Conservation (phyloP, 2,329 filamentous ascomycete genomes). For the Akanthomyces lecanii region DNA sequence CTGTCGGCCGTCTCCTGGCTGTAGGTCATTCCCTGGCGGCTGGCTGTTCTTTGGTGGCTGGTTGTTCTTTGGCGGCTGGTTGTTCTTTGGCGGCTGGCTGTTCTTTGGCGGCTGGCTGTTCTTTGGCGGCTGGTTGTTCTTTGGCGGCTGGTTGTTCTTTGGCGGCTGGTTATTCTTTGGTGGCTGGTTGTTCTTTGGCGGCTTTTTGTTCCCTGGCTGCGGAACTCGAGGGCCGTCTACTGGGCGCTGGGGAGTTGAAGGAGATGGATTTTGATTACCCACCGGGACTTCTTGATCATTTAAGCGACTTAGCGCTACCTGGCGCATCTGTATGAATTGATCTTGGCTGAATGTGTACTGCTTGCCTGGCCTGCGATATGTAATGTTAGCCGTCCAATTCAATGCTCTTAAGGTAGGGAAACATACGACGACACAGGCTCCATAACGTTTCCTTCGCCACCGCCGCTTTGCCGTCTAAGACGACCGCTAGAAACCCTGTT, state of each 20-base stretch:
- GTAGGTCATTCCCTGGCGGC: not conserved
- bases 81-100: not conserved
- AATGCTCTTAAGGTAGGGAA: not conserved
- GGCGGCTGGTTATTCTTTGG: not conserved
- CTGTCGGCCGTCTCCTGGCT: too few relatives aligned
- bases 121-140: not conserved
- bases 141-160: not conserved
- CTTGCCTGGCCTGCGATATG: not conserved
- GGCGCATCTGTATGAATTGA: not conserved
- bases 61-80: not conserved
- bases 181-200: not conserved
- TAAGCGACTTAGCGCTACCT: not conserved
- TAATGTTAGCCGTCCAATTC: not conserved
- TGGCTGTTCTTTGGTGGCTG: not conserved
- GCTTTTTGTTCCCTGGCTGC: not conserved
- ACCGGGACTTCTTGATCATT: not conserved
- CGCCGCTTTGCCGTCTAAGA: not conserved
- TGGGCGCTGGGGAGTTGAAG: not conserved
- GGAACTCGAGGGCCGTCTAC: not conserved
- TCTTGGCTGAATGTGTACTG: not conserved
- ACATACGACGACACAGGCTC: not conserved
- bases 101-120: not conserved
- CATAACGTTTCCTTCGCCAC: not conserved
- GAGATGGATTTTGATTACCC: not conserved
- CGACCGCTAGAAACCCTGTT: not conserved